Evolutionary conservation across 2,329 filamentous ascomycete species (phyloP).

Genomic region (Allantophomopsis cytisporea): DNA sequence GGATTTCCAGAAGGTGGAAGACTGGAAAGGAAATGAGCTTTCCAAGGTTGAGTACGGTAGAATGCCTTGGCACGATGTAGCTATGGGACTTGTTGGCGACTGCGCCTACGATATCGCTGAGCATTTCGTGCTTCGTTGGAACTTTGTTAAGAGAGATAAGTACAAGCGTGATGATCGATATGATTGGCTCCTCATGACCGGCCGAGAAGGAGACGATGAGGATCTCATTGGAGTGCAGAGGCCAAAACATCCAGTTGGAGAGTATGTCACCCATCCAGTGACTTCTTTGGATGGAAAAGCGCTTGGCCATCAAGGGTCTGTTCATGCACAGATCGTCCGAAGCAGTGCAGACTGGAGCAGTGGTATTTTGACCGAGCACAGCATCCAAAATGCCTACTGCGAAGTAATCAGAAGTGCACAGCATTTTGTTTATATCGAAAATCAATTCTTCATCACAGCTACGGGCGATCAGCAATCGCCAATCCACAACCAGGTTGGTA

Average conservation of each 20-base stretch:
- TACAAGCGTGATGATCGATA: slow-evolving; percentile 80
- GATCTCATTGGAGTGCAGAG: slow-evolving; percentile 80
- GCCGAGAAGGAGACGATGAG: slow-evolving; percentile 64
- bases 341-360: slow-evolving; percentile 91
- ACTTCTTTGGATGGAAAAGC: slow-evolving; percentile 54
- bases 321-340: slow-evolving; percentile 75
- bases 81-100: slow-evolving; percentile 82
- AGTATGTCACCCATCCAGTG: slow-evolving; percentile 72
- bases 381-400: slow-evolving; percentile 76
- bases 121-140: slow-evolving; percentile 91
- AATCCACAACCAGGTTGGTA: slow-evolving; percentile 77
- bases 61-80: slow-evolving; percentile 97
- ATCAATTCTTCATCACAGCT: slow-evolving; percentile 94
- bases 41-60: slow-evolving; percentile 83
- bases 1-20: slow-evolving; percentile 82
- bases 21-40: slow-evolving; percentile 90
- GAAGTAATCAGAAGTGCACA: slow-evolving; percentile 78
- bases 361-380: slow-evolving; percentile 72
- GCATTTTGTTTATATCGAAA: slow-evolving; percentile 95
- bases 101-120: slow-evolving; percentile 90
- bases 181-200: slow-evolving; percentile 74
- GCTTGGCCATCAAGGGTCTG: slow-evolving; percentile 50
- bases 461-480: slow-evolving; percentile 80
- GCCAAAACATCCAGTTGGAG: slow-evolving; percentile 77
- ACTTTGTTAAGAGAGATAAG: slow-evolving; percentile 93